Evolutionary conservation across 2,329 filamentous ascomycete species (phyloP), one percentile per base, ranked within the genome.

Genomic region (Dactylella cylindrospora): DNA sequence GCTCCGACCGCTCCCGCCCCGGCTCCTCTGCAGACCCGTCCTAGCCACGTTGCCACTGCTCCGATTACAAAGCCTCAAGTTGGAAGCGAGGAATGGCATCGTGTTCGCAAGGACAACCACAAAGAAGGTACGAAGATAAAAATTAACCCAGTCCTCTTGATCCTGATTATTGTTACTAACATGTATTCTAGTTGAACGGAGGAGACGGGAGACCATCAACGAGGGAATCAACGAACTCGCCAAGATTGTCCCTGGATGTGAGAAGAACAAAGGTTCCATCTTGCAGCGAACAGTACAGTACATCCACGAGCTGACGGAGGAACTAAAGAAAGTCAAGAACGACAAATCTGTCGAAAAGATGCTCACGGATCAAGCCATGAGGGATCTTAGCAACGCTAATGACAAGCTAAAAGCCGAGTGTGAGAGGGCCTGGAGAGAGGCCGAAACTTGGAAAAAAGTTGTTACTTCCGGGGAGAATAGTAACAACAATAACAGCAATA

Each of bases 251-350:
- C 93, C 93, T 0, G 90, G 90, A 10, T 96, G 91, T 70, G 93
- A 98, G 75, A 98, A 97, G 79, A 97, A 98, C 78, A 98, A 98
- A 75, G 93, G 93, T 0, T 94, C 90, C 2, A 97, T 98, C 66
- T 78, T 98, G 29, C 88, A 94, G 71, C 88, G 91, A 26, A 90
- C 93, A 0, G 91, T 96, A 7, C 84, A 89, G 66, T 97, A 95
- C 76, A 97, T 98, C 71, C 86, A 84, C 8, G 90, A 96, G 71
- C 80, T 98, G 31, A 94, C 93, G 72, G 90, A 96, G 72, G 57
- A 62, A 15, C 32, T 62, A 8, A 46, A 62, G 23, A 62, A 62
- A 38, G 57, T 62, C 49, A 62, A 54, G 43, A 94, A 95, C 68
- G 91, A 95, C 72, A 83, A 86, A 12, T 91, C 88, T 3, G 77